Base-by-base conservation (phyloP, 1,284 basidiomycete species). In the Tetrapyrgos nigripes region DNA sequence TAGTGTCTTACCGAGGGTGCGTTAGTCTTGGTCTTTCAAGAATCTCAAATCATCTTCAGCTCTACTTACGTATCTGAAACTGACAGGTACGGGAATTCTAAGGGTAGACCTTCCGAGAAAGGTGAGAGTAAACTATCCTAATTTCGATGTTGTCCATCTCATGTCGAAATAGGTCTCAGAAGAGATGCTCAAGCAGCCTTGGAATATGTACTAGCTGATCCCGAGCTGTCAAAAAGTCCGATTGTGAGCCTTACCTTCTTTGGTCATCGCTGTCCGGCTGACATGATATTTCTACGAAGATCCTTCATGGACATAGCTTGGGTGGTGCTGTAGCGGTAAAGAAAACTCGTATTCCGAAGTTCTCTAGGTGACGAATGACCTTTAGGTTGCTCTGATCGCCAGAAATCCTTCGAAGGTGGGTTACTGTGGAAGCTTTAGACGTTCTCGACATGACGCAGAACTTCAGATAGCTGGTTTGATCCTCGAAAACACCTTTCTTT, bases 311-410 rank as follows among this genome's bases (percentile, higher is more conserved):
- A 1, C 73, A 75, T 51, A 79, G 77, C 1, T 66, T 80, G 2
- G 79, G 79, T 11, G 79, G 79, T 2, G 79, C 75, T 10, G 78
- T 81, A 17, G 78, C 79, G 1, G 77, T 79, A n/a, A n/a, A n/a
- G n/a, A 46, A 74, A 79, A 60, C 72, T 79, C 19, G 70, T 75
- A 0, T 73, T 72, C 55, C 69, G 72, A 17, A 79, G 80, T 63
- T 60, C 73, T n/a, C n/a, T n/a, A n/a, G n/a, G n/a, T n/a, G n/a
- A n/a, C n/a, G n/a, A n/a, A 3, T 51, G 63, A 28, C 69, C 70
- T 59, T 68, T 70, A 45, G 11, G 63, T 62, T 33, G 31, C 23
- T 33, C 24, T 23, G 19, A 45, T 44, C 8, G n/a, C 14, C 50
- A 11, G 14, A 11, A 14, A 55, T 31, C 48, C 46, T 33, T n/a